Evolutionary conservation across 2,329 filamentous ascomycete species (phyloP), one percentile per base, ranked within the genome.

Genomic region (Elsinoe perseae): DNA sequence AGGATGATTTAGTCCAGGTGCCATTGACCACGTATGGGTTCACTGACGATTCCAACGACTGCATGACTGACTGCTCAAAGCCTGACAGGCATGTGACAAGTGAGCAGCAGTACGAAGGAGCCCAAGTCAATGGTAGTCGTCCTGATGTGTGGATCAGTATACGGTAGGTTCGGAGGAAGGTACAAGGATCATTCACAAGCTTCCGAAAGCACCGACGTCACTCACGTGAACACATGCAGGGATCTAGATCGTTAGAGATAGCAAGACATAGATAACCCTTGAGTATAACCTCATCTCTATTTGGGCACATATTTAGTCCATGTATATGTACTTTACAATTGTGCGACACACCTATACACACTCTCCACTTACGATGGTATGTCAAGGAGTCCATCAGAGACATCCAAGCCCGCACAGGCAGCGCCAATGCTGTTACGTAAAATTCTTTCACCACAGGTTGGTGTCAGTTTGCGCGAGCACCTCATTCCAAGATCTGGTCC

Each of bases 341-440:
- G n/a, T n/a, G n/a, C n/a, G n/a, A n/a, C n/a, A n/a, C n/a, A n/a
- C n/a, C n/a, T n/a, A n/a, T n/a, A n/a, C n/a, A n/a, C n/a, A n/a
- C n/a, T n/a, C n/a, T n/a, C n/a, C n/a, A n/a, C n/a, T n/a, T n/a
- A n/a, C n/a, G n/a, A n/a, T 14, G 40, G 40, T n/a, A 44, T 7
- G 18, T 25, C 25, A 52, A 32, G 25, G 23, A 18, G 14, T 36
- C 48, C 30, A 38, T 52, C 16, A 36, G 48, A 52, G 48, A 52
- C 48, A 52, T 8, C 48, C 30, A 52, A 52, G 48, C 32, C 20
- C 48, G 48, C 48, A 52, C 48, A 52, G 48, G 48, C 48, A 38
- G 9, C 30, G 48, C 48, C 48, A 52, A 52, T 52, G 28, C 48
- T 52, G 20, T 52, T 52, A 52, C 48, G 48, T 52, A 52, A 52